A percentile compares a stretch with the other conserved stretches of the same genome.
phyloP scores from a whole-genome alignment of 768 basidiomycete genomes.

The Podaxis pistillaris region DNA sequence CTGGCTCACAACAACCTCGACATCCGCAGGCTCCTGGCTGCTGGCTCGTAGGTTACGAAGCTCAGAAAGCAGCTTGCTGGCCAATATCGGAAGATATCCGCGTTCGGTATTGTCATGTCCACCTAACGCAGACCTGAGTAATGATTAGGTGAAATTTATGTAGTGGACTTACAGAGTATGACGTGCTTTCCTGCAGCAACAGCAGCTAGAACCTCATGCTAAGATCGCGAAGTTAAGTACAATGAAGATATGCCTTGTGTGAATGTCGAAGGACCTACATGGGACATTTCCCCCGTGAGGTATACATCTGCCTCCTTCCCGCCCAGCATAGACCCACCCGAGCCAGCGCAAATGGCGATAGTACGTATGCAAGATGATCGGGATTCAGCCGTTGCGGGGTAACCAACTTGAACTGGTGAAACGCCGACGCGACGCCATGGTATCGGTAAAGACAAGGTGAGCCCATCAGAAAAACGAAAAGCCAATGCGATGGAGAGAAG shows the following conservation, averaged over 20 bases:
- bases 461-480: constrained; percentile 21
- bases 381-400: constrained; percentile 29
- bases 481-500: constrained; percentile 18
- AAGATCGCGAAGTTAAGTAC: constrained; percentile 22
- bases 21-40: constrained; percentile 32
- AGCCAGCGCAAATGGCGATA: constrained; percentile 90
- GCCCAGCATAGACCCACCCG: constrained; percentile 75
- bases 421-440: constrained; percentile 9
- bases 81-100: constrained; percentile 80
- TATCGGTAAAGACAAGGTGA: constrained; percentile 12
- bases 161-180: constrained; percentile 68
- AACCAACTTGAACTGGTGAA: constrained; percentile 65
- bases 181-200: constrained; percentile 76
- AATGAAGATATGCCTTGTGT: constrained; percentile 15
- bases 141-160: constrained; percentile 27
- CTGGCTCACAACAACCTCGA: constrained; percentile 71
- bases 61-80: constrained; percentile 56
- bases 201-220: constrained; percentile 88
- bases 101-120: constrained; percentile 96
- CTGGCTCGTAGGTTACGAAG: constrained; percentile 36
- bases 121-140: constrained; percentile 41
- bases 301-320: constrained; percentile 81
- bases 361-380: constrained; percentile 43
- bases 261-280: constrained; percentile 47
- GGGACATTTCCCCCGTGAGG: constrained; percentile 91